Evolutionary conservation across 2,329 filamentous ascomycete species (phyloP).

Genomic region (Drechslera avenae): DNA sequence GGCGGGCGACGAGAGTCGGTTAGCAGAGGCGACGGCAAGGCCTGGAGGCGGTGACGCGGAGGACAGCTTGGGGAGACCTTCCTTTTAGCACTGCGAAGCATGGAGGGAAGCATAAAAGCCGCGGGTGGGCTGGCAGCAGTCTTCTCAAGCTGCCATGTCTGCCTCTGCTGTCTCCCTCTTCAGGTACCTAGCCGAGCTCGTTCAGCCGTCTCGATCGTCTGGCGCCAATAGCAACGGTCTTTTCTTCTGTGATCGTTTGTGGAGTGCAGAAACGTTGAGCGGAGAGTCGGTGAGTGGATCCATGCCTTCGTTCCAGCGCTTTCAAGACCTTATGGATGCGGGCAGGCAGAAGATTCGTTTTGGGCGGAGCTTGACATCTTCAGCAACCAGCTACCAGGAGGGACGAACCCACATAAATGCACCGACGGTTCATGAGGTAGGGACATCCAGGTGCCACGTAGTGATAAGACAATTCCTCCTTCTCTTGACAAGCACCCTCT

Average conservation of each 20-base stretch:
- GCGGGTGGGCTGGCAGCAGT: neutral
- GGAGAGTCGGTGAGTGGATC: no score
- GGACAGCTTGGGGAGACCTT: neutral
- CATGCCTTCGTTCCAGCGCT: no score
- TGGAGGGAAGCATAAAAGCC: neutral
- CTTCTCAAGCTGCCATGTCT: neutral
- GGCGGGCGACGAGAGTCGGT: neutral
- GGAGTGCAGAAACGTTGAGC: no score
- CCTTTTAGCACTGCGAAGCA: neutral
- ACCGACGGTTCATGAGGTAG: neutral
- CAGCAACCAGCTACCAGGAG: no score
- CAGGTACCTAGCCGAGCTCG: no score
- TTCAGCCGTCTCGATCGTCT: no score
- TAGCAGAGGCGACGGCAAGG: neutral
- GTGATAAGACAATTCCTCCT: neutral
- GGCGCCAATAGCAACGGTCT: no score
- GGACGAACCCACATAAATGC: no score
- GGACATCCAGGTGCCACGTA: neutral
- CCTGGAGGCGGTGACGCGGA: neutral
- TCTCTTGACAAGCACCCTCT: conserved; percentile 1
- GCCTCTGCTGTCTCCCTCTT: neutral
- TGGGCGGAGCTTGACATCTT: no score
- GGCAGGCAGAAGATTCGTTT: no score
- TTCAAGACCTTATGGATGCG: no score
- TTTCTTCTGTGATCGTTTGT: no score